phyloP scores from a whole-genome alignment of 2,329 filamentous ascomycete species.

The Xylariaceae sp. region DNA sequence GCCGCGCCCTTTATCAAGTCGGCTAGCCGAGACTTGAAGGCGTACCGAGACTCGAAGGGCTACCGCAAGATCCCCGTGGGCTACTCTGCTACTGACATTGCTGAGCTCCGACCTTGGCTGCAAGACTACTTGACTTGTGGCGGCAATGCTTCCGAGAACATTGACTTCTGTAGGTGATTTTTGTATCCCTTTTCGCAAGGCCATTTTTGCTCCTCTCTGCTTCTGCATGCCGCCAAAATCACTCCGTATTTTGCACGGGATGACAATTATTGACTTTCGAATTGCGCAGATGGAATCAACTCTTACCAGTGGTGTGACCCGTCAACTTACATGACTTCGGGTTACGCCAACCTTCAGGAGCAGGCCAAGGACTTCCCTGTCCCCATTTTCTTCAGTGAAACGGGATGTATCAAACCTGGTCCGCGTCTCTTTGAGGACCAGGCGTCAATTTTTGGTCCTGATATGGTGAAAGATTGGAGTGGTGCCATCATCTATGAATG shows the following conservation, averaged over 20 bases:
- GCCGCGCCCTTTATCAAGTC: conserved; percentile 86
- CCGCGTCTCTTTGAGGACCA: conserved; percentile 75
- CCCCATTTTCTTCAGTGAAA: conserved; percentile 91
- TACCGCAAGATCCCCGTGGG: conserved; percentile 85
- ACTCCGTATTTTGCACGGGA: background rate
- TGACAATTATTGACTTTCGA: background rate
- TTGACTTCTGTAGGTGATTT: conserved; percentile 70
- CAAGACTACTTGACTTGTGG: conserved; percentile 81
- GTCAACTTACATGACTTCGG: conserved; percentile 64
- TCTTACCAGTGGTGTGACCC: conserved; percentile 82
- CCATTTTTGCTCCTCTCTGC: background rate
- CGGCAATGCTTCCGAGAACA: conserved; percentile 67
- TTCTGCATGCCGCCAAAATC: background rate
- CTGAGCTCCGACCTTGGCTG: conserved; percentile 66
- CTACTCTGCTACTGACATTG: conserved; percentile 87
- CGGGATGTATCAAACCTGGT: conserved; percentile 74
- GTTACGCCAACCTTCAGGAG: conserved; percentile 72
- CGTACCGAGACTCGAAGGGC: conserved; percentile 74
- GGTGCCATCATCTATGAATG: conserved; percentile 76
- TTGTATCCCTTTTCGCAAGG: background rate
- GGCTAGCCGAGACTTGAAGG: conserved; percentile 81
- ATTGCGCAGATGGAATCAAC: conserved; percentile 67
- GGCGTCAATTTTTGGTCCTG: conserved; percentile 73
- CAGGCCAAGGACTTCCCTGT: conserved; percentile 75
- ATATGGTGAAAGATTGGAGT: conserved; percentile 75